Conservation (phyloP, 2,329 filamentous ascomycete species). For the Orbilia quercus region DNA sequence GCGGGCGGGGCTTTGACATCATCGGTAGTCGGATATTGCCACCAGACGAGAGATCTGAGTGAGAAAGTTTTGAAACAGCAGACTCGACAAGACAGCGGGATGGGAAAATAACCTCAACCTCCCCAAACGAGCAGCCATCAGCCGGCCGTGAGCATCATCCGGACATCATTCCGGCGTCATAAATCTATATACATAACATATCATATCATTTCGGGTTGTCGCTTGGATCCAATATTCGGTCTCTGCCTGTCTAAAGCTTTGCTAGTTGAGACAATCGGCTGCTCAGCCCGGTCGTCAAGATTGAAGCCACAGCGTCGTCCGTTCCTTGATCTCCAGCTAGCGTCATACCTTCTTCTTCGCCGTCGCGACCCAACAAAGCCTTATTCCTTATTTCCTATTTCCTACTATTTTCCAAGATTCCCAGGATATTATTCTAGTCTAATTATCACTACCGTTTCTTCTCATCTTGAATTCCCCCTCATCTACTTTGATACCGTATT, state of each 20-base stretch:
- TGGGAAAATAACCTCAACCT: conserved; percentile 26
- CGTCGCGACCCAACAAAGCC: conserved; percentile 26
- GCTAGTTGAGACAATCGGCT: no score
- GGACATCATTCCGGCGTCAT: conserved; percentile 36
- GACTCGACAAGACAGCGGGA: conserved; percentile 9
- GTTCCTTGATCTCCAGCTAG: conserved; percentile 9
- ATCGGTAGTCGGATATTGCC: conserved; percentile 2
- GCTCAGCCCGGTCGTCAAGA: background rate
- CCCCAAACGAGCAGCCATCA: conserved; percentile 22
- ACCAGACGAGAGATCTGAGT: background rate
- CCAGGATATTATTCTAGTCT: background rate
- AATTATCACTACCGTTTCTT: conserved; percentile 1
- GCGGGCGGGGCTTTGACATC: conserved; percentile 19
- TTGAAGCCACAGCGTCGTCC: background rate
- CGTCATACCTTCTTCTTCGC: conserved; percentile 12
- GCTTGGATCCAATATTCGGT: no score
- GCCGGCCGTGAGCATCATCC: conserved; percentile 21
- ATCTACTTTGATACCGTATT: background rate
- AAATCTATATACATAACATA: background rate
- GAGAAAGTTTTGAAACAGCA: conserved; percentile 9
- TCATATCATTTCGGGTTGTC: background rate
- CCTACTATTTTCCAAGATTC: background rate
- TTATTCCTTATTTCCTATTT: background rate
- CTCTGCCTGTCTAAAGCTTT: no score
- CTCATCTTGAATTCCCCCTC: conserved; percentile 18